phyloP scores from a whole-genome alignment of 2,329 filamentous ascomycete genomes.

The Exophiala spinifera region DNA sequence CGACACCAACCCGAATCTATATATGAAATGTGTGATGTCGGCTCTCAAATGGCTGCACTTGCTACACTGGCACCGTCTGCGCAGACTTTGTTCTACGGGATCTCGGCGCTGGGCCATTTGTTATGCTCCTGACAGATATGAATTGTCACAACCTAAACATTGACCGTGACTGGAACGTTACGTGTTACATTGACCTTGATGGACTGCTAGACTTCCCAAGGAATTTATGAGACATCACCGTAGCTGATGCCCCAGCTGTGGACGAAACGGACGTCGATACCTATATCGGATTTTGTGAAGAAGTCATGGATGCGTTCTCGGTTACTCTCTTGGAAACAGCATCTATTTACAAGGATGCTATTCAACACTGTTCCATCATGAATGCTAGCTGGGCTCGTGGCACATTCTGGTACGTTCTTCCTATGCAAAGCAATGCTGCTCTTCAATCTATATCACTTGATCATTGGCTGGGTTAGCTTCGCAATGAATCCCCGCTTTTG shows the following conservation, averaged over 20 bases:
- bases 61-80: too few relatives aligned
- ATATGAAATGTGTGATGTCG: too few relatives aligned
- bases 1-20: too few relatives aligned
- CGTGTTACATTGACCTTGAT: constrained; percentile 30
- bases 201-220: constrained; percentile 29
- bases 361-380: background rate
- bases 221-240: constrained; percentile 10
- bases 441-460: background rate
- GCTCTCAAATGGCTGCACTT: too few relatives aligned
- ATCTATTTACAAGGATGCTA: background rate
- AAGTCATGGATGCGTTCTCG: too few relatives aligned
- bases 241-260: background rate
- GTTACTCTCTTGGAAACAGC: too few relatives aligned
- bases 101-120: constrained; percentile 36
- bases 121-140: constrained; percentile 40
- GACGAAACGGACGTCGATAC: background rate
- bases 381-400: background rate
- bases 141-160: constrained; percentile 37
- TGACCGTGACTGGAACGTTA: constrained; percentile 31
- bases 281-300: background rate
- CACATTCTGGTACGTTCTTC: background rate
- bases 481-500: too few relatives aligned
- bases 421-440: background rate
- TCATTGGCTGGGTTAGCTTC: too few relatives aligned
- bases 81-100: too few relatives aligned